Base-by-base conservation (phyloP, 257 asterid species). In the Penstemon davidsonii region DNA sequence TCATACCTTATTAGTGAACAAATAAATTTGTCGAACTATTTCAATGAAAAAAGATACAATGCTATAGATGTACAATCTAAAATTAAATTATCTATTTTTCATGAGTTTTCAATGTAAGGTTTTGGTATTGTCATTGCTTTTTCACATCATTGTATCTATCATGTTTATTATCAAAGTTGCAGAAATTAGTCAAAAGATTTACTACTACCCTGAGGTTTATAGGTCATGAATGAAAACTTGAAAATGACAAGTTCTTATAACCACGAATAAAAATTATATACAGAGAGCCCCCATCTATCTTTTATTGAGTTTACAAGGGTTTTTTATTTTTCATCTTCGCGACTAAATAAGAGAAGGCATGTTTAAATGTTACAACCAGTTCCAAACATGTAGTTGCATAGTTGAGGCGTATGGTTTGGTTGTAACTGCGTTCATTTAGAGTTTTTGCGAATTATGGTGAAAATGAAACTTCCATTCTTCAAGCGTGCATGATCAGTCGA, bases 401-500 rank as follows among this genome's bases (percentile, higher is more conserved):
- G 6, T 52, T 41, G 52, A 51, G 61, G 62, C 38, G 11, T 15
- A 40, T 52, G 41, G 13, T 52, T 6, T 52, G 41, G 13, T 52
- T 6, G 8, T 7, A 66, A 38, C 60, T 9, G 40, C 38, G 11
- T 62, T 44, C 9, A 44, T 33, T 11, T 1, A 25, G 39, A 7
- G 41, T 15, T 15, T 15, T 15, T 15, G n/a, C 0, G 3, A 45
- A 55, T 60, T 44, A 46, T 36, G 59, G 53, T 4, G 70, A 8
- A 39, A 18, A 12, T 13, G 11, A 25, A 6, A 10, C 41, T 51
- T 56, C 9, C 18, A 45, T n/a, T n/a, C 41, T 15, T 60, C 44
- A 45, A 44, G 50, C 64, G 18, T 1, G 61, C 37, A 15, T 13
- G 57, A 57, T 84, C 70, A 84, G 74, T 90, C 97, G 45, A 90